Conservation (phyloP, 768 basidiomycete genomes). For the Mycena chlorophos region DNA sequence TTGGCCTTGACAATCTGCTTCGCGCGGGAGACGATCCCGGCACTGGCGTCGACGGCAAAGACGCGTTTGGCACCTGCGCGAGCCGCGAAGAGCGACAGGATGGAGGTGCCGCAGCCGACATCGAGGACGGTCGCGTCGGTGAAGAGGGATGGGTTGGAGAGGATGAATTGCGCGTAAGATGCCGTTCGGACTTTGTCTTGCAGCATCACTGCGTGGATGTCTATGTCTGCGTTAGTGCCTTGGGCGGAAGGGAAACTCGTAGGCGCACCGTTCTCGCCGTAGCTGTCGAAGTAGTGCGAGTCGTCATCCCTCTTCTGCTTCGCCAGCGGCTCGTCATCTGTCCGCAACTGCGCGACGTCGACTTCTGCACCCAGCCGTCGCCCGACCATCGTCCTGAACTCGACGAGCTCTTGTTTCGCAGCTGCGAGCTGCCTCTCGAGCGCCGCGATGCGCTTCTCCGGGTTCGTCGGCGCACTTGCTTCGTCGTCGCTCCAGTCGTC, state of each 20-base stretch:
- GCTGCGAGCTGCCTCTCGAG: slow-evolving; percentile 64
- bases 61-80: slow-evolving; percentile 87
- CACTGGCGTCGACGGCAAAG: slow-evolving; percentile 88
- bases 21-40: slow-evolving; percentile 70
- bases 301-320: slow-evolving; percentile 74
- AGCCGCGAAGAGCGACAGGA: slow-evolving; percentile 88
- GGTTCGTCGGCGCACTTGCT: slow-evolving; percentile 28
- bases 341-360: slow-evolving; percentile 41
- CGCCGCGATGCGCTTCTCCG: slow-evolving; percentile 47
- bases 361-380: slow-evolving; percentile 48
- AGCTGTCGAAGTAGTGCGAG: slow-evolving; percentile 90
- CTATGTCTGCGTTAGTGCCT: slow-evolving; percentile 37
- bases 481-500: slow-evolving; percentile 74
- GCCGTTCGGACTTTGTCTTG: slow-evolving; percentile 93
- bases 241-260: slow-evolving; percentile 4
- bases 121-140: slow-evolving; percentile 86
- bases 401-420: slow-evolving; percentile 59
- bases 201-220: slow-evolving; percentile 96
- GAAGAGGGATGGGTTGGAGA: slow-evolving; percentile 79
- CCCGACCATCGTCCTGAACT: slow-evolving; percentile 60
- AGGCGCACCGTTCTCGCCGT: slow-evolving; percentile 78
- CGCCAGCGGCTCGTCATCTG: slow-evolving; percentile 35
- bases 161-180: slow-evolving; percentile 89
- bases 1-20: slow-evolving; percentile 78
- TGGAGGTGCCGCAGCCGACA: slow-evolving; percentile 95